Percentiles rank a stretch among this genome's conserved stretches.
Conservation (phyloP, 495 filamentous ascomycete genomes). For the Glonium stellatum region DNA sequence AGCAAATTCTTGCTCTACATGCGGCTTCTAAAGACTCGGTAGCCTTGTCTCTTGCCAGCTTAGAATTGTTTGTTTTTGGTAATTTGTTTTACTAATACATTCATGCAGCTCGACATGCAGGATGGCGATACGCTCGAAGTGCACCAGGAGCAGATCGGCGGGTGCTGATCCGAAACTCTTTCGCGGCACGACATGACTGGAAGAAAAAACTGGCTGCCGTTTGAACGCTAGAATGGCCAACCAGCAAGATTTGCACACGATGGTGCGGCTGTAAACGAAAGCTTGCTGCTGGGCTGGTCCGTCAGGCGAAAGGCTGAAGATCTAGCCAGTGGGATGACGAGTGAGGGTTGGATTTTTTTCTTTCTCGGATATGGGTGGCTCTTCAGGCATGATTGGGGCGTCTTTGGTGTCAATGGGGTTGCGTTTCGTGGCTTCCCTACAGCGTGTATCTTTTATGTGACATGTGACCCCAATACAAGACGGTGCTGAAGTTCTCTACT, state of each 20-base stretch:
- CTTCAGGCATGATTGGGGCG: neutral
- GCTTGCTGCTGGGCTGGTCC: neutral
- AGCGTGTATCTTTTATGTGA: neutral
- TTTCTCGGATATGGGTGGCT: neutral
- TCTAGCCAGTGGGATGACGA: neutral
- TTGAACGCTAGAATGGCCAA: neutral
- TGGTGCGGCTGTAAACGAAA: neutral
- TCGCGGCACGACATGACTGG: neutral
- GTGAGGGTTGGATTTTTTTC: neutral
- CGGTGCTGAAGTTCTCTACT: neutral
- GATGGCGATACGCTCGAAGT: conserved; percentile 97
- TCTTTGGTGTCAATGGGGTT: neutral
- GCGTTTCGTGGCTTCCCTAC: neutral
- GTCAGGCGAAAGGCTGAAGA: neutral
- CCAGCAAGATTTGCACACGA: neutral
- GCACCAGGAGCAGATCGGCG: conserved; percentile 94
- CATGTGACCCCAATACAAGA: neutral
- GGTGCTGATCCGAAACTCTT: conserved; percentile 22
- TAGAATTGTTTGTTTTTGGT: conserved; percentile 1
- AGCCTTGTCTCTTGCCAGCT: neutral
- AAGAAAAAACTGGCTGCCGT: neutral
- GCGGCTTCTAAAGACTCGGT: too few species aligned
- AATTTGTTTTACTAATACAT: neutral
- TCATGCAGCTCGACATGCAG: conserved; percentile 79
- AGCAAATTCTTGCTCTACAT: too few species aligned